Percentiles rank a stretch among this genome's conserved stretches.
These are phyloP conservation scores for Bipolaris oryzae DNA, from an alignment of 2,329 filamentous ascomycete species.

Conservation along the genomic window DNA sequence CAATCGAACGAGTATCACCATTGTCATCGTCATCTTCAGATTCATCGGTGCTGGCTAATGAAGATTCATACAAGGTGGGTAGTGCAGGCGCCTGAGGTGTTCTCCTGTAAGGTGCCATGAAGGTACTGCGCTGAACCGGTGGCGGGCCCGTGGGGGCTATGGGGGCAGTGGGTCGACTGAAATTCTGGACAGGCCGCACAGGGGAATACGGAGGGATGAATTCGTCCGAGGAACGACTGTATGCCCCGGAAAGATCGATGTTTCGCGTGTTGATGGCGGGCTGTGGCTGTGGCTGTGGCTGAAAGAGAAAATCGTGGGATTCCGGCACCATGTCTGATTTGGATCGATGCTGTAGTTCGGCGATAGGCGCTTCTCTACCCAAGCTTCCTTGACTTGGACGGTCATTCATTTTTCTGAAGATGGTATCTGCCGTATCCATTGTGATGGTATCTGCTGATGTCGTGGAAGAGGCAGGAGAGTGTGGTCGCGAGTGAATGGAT, in stretches of 20 bases:
- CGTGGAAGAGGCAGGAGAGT: slow-evolving; percentile 31
- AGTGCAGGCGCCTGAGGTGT: slow-evolving; percentile 27
- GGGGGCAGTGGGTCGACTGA: slow-evolving; percentile 29
- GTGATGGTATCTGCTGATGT: slow-evolving; percentile 30
- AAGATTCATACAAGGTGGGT: slow-evolving; percentile 43
- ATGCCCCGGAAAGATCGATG: slow-evolving; percentile 18
- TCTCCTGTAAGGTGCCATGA: slow-evolving; percentile 21
- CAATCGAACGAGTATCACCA: slow-evolving; percentile 33
- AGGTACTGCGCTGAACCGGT: slow-evolving; percentile 13
- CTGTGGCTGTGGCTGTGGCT: slow-evolving; percentile 7
- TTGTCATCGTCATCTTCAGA: slow-evolving; percentile 20
- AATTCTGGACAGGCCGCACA: slow-evolving; percentile 28
- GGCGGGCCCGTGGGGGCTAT: slow-evolving; percentile 2
- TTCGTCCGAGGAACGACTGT: slow-evolving; percentile 14
- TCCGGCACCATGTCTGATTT: slow-evolving; percentile 28
- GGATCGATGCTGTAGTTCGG: slow-evolving; percentile 16
- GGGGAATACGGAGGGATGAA: slow-evolving; percentile 23
- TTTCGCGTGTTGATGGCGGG: slow-evolving; percentile 10
- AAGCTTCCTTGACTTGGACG: slow-evolving; percentile 24
- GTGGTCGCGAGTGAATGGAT: slow-evolving; percentile 15
- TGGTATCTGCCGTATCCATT: slow-evolving; percentile 34
- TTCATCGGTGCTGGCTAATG: slow-evolving; percentile 34
- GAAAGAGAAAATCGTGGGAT: slow-evolving; percentile 39
- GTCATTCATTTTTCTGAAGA: slow-evolving; percentile 37
- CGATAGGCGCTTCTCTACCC: slow-evolving; percentile 20